Evolutionary conservation across 495 filamentous ascomycete genomes (phyloP).

Genomic region (Chaetomium tenue): DNA sequence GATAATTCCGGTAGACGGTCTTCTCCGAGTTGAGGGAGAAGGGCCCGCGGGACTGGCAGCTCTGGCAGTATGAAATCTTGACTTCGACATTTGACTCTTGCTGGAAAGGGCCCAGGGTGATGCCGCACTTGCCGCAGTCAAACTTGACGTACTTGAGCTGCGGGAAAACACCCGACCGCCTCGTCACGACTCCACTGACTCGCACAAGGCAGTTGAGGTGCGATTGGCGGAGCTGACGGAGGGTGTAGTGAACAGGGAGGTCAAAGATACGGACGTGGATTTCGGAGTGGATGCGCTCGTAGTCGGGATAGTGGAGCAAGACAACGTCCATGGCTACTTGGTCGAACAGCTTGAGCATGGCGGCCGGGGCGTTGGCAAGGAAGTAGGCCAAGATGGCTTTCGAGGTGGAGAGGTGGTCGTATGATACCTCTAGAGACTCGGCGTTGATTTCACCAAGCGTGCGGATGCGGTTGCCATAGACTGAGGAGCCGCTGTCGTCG

Average conservation of each 20-base stretch:
- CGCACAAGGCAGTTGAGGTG: constrained; percentile 97
- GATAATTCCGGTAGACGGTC: constrained; percentile 99
- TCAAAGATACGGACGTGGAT: constrained; percentile 98
- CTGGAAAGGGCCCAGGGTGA: constrained; percentile 91
- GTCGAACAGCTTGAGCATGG: constrained; percentile 94
- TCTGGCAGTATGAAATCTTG: constrained; percentile 94
- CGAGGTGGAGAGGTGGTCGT: constrained; percentile 79
- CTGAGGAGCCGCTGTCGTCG: constrained; percentile 79
- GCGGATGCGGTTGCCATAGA: constrained; percentile 89
- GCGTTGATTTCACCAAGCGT: constrained; percentile 95
- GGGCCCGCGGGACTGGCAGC: constrained; percentile 92
- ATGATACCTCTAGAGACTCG: constrained; percentile 93
- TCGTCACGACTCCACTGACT: constrained; percentile 92
- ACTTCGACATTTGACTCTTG: constrained; percentile 96
- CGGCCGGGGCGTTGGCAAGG: constrained; percentile 89
- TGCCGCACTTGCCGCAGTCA: constrained; percentile 88
- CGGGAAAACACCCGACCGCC: constrained; percentile 95
- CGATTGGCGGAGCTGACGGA: constrained; percentile 91
- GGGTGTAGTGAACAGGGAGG: constrained; percentile 90
- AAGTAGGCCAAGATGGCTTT: constrained; percentile 99
- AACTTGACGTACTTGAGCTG: constrained; percentile 98
- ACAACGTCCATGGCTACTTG: constrained; percentile 95
- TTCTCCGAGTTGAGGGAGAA: constrained; percentile 97
- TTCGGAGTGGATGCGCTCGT: constrained; percentile 95
- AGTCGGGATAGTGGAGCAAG: constrained; percentile 93